Evolutionary conservation across 2,329 filamentous ascomycete genomes (phyloP).

Genomic region (Xylariomycetidae sp.): DNA sequence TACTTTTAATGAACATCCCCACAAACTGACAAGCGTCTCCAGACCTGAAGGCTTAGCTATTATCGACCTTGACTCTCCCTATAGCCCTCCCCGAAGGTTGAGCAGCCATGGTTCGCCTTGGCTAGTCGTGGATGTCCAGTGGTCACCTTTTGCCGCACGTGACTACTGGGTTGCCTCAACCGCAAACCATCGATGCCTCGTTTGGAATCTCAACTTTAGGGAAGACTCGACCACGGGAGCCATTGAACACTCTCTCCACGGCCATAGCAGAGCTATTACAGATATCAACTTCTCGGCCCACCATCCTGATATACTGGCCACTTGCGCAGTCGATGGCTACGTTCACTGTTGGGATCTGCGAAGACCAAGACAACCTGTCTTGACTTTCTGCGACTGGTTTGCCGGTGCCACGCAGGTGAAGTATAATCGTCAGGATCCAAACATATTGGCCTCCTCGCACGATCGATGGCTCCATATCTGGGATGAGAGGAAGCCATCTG

Average conservation of each 20-base stretch:
- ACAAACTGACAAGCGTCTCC: conserved; percentile 12
- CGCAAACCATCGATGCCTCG: conserved; percentile 87
- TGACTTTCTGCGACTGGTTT: conserved; percentile 89
- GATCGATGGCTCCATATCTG: conserved; percentile 84
- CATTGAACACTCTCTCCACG: conserved; percentile 84
- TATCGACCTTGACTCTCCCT: conserved; percentile 86
- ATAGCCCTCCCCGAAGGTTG: conserved; percentile 78
- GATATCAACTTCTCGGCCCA: conserved; percentile 96
- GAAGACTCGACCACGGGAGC: conserved; percentile 66
- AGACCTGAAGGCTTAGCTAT: conserved; percentile 83
- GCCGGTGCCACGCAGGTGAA: conserved; percentile 93
- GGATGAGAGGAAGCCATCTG: conserved; percentile 77
- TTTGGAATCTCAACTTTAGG: conserved; percentile 84
- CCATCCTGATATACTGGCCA: conserved; percentile 82
- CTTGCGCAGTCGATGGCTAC: conserved; percentile 88
- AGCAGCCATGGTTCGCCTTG: conserved; percentile 81
- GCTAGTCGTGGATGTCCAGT: conserved; percentile 94
- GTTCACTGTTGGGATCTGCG: conserved; percentile 91
- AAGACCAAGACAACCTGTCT: conserved; percentile 64
- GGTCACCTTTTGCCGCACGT: conserved; percentile 86
- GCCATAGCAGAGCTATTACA: conserved; percentile 82
- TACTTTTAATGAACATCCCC: not conserved
- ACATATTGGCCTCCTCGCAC: conserved; percentile 86
- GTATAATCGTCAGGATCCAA: conserved; percentile 83
- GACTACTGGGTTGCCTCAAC: conserved; percentile 94